Evolutionary conservation across 1,139 yeast species (phyloP).

Genomic region (Ogataea hybrid): DNA sequence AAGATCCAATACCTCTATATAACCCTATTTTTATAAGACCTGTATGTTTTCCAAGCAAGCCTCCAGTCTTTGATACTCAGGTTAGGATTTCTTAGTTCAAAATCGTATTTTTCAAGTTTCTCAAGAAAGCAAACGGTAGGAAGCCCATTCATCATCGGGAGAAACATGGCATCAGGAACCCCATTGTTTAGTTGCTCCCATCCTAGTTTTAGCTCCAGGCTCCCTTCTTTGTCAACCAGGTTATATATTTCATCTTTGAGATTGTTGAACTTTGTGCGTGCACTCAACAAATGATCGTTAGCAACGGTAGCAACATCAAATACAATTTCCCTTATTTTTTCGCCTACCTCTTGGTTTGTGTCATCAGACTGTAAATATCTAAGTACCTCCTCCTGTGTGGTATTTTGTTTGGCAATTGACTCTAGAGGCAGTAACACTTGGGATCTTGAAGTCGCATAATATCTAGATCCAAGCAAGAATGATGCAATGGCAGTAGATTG

Average conservation of each 20-base stretch:
- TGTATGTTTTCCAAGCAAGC: constrained; percentile 65
- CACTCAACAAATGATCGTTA: constrained; percentile 75
- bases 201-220: constrained; percentile 35
- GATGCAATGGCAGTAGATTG: constrained; percentile 77
- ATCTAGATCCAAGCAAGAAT: constrained; percentile 59
- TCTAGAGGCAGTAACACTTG: constrained; percentile 65
- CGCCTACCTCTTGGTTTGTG: constrained; percentile 30
- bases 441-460: constrained; percentile 51
- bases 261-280: constrained; percentile 49
- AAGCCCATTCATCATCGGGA: constrained; percentile 65
- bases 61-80: constrained; percentile 65
- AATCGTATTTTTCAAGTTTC: constrained; percentile 59
- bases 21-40: constrained; percentile 45
- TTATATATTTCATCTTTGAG: constrained; percentile 37
- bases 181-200: constrained; percentile 42
- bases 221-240: constrained; percentile 28
- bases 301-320: constrained; percentile 74
- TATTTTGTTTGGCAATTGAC: constrained; percentile 47
- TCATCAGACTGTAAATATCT: constrained; percentile 49
- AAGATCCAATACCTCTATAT: constrained; percentile 22
- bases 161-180: constrained; percentile 64
- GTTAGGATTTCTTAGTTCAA: constrained; percentile 54
- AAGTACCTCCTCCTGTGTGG: constrained; percentile 65
- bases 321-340: constrained; percentile 52
- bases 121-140: constrained; percentile 66